Evolutionary conservation across 176 grass and related monocot genomes (phyloP).

Genomic region (Triticum turgidum): DNA sequence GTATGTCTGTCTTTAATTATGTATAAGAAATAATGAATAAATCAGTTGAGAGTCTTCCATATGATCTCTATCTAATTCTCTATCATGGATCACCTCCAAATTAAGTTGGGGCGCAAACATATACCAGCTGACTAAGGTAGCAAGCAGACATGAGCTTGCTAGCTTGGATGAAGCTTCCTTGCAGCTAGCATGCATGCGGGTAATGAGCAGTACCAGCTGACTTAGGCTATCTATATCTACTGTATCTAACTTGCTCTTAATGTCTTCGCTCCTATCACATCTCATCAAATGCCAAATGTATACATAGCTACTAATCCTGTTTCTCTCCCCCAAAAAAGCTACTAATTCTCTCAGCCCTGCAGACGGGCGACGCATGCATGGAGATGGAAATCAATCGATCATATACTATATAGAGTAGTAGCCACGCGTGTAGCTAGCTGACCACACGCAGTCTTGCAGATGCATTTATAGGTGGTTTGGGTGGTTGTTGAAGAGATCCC

Average conservation of each 20-base stretch:
- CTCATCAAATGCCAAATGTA: not conserved
- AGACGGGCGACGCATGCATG: not conserved
- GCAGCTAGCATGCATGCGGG: not conserved
- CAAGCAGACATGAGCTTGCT: not conserved
- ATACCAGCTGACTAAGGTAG: not conserved
- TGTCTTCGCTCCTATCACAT: not conserved
- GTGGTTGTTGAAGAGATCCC: constrained; percentile 47
- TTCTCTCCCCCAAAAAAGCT: not conserved
- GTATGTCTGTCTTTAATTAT: not conserved
- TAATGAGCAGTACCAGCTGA: not conserved
- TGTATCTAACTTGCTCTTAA: not conserved
- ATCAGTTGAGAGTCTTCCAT: not conserved
- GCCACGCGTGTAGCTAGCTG: not conserved
- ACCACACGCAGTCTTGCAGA: not conserved
- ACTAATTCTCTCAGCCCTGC: not conserved
- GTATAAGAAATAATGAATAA: not conserved
- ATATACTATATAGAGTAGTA: not conserved
- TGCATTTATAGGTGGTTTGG: constrained; percentile 2
- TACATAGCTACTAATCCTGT: not conserved
- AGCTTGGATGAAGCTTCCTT: constrained; percentile 3
- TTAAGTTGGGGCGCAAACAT: not conserved
- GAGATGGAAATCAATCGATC: not conserved
- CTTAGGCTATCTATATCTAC: not conserved
- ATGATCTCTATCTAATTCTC: not conserved
- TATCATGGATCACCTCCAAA: constrained; percentile 22